These are phyloP conservation scores for Alnus rubra DNA, from an alignment of 306 rosid species.

Conservation along the genomic window DNA sequence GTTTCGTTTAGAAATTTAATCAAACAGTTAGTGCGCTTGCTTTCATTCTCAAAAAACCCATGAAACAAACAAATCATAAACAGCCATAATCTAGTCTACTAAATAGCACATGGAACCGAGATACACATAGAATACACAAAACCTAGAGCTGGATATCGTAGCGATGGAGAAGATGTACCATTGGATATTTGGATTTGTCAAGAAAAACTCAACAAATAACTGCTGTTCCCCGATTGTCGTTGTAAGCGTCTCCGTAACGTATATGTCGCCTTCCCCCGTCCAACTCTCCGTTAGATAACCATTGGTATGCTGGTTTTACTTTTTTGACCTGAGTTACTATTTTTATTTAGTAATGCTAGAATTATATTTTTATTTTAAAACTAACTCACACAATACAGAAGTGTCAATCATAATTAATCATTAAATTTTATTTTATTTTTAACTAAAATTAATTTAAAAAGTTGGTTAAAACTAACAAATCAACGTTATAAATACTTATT, in stretches of 20 bases:
- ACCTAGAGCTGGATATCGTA: neutral
- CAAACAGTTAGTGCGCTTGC: slow-evolving; percentile 8
- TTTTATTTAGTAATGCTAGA: too few relatives aligned
- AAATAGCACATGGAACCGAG: neutral
- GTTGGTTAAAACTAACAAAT: too few relatives aligned
- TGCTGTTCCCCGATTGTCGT: neutral
- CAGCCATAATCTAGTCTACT: too few relatives aligned
- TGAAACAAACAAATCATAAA: neutral
- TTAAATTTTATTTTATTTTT: too few relatives aligned
- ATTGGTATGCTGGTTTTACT: neutral
- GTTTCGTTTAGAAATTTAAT: neutral
- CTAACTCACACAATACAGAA: too few relatives aligned
- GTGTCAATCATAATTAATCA: too few relatives aligned
- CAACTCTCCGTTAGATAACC: neutral
- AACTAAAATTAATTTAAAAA: too few relatives aligned
- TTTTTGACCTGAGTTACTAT: neutral
- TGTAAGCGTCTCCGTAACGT: neutral
- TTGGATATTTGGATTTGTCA: neutral
- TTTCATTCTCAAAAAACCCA: neutral
- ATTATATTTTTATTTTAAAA: too few relatives aligned
- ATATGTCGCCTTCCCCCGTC: neutral
- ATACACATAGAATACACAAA: neutral
- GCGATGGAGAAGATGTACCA: neutral
- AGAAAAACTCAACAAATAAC: neutral
- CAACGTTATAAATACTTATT: too few relatives aligned